A percentile compares a stretch with the other conserved stretches of the same genome.
Conservation (phyloP, 768 basidiomycete species). For the Hygrophorus russula region DNA sequence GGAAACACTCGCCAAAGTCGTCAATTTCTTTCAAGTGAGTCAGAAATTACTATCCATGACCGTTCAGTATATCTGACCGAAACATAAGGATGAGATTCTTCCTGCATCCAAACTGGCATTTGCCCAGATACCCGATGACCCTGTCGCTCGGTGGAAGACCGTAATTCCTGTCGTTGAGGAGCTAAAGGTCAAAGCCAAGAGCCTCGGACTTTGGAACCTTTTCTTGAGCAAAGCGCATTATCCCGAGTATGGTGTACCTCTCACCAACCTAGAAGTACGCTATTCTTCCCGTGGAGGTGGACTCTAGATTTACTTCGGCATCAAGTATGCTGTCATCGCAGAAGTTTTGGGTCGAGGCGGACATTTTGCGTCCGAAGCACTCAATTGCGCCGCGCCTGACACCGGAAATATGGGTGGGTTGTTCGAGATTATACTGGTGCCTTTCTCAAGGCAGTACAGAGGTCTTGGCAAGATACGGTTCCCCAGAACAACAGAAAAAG, state of each 20-base stretch:
- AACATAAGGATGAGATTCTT: constrained; percentile 71
- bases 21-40: constrained; percentile 73
- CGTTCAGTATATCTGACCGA: neutral
- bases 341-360: constrained; percentile 83
- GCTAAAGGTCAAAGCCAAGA: constrained; percentile 80
- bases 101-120: constrained; percentile 72
- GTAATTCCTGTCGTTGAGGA: constrained; percentile 72
- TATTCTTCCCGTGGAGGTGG: neutral
- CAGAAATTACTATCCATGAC: neutral
- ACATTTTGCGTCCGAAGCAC: constrained; percentile 72
- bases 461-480: constrained; percentile 94
- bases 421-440: neutral
- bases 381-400: constrained; percentile 94
- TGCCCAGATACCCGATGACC: constrained; percentile 71
- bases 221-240: constrained; percentile 94
- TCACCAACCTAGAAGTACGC: constrained; percentile 85
- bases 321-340: constrained; percentile 94
- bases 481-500: constrained; percentile 77
- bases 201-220: constrained; percentile 91
- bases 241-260: constrained; percentile 77
- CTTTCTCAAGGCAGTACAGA: constrained; percentile 35
- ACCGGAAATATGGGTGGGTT: constrained; percentile 93
- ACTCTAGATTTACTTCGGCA: constrained; percentile 1
- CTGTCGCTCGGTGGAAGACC: constrained; percentile 70
- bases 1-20: constrained; percentile 72